Evolutionary conservation across 805 yeast genomes (phyloP).

Genomic region (Yamadazyma olivae): DNA sequence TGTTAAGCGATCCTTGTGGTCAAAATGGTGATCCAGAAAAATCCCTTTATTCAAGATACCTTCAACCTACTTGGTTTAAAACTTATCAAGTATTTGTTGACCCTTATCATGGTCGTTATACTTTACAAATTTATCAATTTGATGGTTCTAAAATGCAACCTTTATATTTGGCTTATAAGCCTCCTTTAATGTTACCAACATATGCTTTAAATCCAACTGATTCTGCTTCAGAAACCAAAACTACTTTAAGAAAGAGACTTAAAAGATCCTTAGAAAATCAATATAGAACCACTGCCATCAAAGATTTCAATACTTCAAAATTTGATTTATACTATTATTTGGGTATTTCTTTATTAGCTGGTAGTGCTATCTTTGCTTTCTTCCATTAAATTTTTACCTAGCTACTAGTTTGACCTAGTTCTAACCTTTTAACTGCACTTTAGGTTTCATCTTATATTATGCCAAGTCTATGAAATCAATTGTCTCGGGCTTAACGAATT

Average conservation of each 20-base stretch:
- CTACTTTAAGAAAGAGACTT: conserved; percentile 43
- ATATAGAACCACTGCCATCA: conserved; percentile 71
- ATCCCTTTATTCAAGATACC: conserved; percentile 69
- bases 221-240: conserved; percentile 30
- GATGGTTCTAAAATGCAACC: conserved; percentile 86
- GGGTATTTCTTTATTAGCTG: conserved; percentile 44
- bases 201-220: conserved; percentile 83
- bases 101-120: conserved; percentile 79
- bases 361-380: conserved; percentile 35
- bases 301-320: conserved; percentile 28
- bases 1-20: conserved; percentile 84
- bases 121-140: conserved; percentile 68
- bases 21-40: conserved; percentile 12
- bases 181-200: conserved; percentile 97
- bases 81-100: conserved; percentile 62
- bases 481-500: no score
- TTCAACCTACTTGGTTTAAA: conserved; percentile 59
- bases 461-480: no score
- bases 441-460: no score
- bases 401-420: no score
- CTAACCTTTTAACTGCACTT: no score
- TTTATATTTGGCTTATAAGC: conserved; percentile 84
- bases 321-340: conserved; percentile 57
- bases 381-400: conserved; percentile 18
- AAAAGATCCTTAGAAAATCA: conserved; percentile 78